Conservation (phyloP, 768 basidiomycete genomes). For the Porphyrellus cyaneotinctus region DNA sequence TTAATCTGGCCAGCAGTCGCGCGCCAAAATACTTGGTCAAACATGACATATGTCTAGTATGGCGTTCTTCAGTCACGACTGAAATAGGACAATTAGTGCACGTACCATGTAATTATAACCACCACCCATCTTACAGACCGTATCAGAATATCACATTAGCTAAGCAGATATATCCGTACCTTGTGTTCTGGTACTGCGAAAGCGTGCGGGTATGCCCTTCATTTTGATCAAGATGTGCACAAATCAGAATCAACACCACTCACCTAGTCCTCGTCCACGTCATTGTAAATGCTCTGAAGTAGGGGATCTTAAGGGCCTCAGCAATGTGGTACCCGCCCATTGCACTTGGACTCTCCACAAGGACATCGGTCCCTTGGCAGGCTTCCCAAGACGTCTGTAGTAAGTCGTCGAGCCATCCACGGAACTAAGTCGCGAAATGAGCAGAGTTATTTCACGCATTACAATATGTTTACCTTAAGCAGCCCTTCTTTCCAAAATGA, state of each 20-base stretch:
- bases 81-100: background rate
- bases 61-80: background rate
- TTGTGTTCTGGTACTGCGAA: conserved; percentile 97
- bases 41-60: conserved; percentile 85
- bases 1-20: conserved; percentile 94
- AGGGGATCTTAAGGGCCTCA: conserved; percentile 89
- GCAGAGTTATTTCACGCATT: conserved; percentile 1
- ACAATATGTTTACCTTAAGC: conserved; percentile 56
- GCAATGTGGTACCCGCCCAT: conserved; percentile 98
- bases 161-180: conserved; percentile 37
- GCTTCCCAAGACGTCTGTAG: conserved; percentile 95
- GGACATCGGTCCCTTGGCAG: conserved; percentile 89
- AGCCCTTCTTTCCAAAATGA: conserved; percentile 91
- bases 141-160: conserved; percentile 13
- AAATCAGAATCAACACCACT: background rate
- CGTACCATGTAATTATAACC: conserved; percentile 96
- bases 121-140: conserved; percentile 78
- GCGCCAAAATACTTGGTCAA: conserved; percentile 97
- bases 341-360: conserved; percentile 93
- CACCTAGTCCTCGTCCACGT: conserved; percentile 92
- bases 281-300: conserved; percentile 96
- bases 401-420: conserved; percentile 96
- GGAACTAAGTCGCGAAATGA: conserved; percentile 55
- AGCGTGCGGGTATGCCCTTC: conserved; percentile 91
- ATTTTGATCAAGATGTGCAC: conserved; percentile 2